Percentiles rank a stretch among this genome's conserved stretches.
These are phyloP conservation scores for Blastomyces emzantsi DNA, from an alignment of 2,329 filamentous ascomycete genomes.

Conservation along the genomic window DNA sequence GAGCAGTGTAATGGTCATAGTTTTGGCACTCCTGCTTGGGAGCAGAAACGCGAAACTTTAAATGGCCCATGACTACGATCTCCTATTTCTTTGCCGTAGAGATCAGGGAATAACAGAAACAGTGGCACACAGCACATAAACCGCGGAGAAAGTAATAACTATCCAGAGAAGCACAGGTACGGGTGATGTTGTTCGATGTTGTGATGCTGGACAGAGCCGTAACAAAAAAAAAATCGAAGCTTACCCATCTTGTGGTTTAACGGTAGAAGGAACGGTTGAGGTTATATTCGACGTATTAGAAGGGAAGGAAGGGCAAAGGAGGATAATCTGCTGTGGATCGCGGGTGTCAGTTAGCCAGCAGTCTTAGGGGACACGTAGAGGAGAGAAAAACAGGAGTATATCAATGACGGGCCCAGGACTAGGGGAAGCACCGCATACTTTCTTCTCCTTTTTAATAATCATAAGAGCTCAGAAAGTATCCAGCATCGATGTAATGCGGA, in stretches of 20 bases:
- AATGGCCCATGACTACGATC: neutral
- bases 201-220: neutral
- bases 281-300: slow-evolving; percentile 11
- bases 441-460: neutral
- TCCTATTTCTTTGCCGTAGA: neutral
- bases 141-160: neutral
- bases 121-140: neutral
- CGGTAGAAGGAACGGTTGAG: slow-evolving; percentile 14
- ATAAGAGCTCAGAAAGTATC: neutral
- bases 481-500: neutral
- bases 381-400: neutral
- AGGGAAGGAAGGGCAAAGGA: slow-evolving; percentile 13
- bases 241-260: slow-evolving; percentile 30
- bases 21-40: slow-evolving; percentile 5
- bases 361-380: neutral
- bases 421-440: neutral
- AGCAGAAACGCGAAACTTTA: slow-evolving; percentile 4
- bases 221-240: slow-evolving; percentile 14
- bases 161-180: neutral
- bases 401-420: too few relatives aligned
- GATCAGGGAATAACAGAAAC: neutral
- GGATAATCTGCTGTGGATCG: slow-evolving; percentile 5
- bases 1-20: slow-evolving; percentile 2
- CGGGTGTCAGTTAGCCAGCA: neutral
- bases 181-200: slow-evolving; percentile 1